Percentiles rank a stretch among this genome's conserved stretches.
Evolutionary conservation across 2,329 filamentous ascomycete genomes (phyloP).

Genomic region (Lizonia empirigonia): DNA sequence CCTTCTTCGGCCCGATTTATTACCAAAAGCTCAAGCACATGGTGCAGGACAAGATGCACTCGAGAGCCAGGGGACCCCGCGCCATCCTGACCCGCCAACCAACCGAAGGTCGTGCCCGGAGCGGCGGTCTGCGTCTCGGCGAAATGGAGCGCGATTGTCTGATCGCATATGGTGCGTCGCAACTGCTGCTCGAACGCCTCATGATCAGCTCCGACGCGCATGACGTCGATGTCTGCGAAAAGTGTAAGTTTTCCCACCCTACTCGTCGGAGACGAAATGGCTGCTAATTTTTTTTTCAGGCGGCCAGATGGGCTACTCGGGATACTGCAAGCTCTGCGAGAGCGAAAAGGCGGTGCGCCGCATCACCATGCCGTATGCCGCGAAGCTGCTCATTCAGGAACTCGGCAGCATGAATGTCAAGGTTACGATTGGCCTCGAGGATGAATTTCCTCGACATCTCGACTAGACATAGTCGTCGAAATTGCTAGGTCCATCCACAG

Average conservation of each 20-base stretch:
- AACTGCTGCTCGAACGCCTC: conserved; percentile 87
- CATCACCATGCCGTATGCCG: conserved; percentile 97
- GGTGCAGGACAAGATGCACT: conserved; percentile 99
- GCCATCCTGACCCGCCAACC: conserved; percentile 94
- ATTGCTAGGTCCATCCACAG: no score
- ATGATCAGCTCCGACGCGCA: conserved; percentile 95
- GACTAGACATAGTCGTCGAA: not conserved
- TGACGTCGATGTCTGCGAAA: conserved; percentile 90
- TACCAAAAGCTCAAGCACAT: conserved; percentile 99
- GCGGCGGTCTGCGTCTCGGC: conserved; percentile 89
- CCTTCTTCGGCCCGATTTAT: conserved; percentile 98
- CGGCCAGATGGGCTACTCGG: conserved; percentile 92
- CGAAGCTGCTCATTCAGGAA: conserved; percentile 94
- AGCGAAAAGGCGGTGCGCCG: conserved; percentile 81
- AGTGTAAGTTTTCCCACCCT: conserved; percentile 56
- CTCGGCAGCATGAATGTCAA: conserved; percentile 99
- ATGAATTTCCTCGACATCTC: conserved; percentile 69
- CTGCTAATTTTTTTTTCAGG: conserved; percentile 15
- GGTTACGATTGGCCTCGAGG: conserved; percentile 84
- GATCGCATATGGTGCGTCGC: conserved; percentile 94
- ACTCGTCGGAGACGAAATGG: not conserved
- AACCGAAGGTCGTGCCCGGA: conserved; percentile 90
- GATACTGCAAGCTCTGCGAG: conserved; percentile 93
- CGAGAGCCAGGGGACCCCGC: conserved; percentile 83
- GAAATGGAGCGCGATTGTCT: conserved; percentile 99